Evolutionary conservation across 2,329 filamentous ascomycete species (phyloP).

Genomic region (Lachnellula hyalina): DNA sequence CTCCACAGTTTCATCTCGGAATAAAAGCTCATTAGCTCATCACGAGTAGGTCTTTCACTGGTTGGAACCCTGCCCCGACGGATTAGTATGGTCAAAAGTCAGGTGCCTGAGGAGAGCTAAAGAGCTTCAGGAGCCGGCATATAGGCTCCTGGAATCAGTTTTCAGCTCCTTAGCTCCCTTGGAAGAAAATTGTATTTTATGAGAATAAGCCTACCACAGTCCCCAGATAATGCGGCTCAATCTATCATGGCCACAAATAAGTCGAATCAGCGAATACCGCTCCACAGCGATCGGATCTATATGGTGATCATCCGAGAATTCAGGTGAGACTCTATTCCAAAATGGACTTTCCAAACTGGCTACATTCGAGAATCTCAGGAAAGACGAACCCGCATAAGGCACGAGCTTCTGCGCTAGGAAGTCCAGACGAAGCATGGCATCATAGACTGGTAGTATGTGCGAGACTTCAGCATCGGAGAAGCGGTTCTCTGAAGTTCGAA

Average conservation of each 20-base stretch:
- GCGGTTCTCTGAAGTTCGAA: conserved; percentile 8
- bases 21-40: conserved; percentile 14
- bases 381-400: conserved; percentile 16
- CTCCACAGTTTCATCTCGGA: conserved; percentile 16
- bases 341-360: conserved; percentile 13
- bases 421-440: conserved; percentile 16
- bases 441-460: conserved; percentile 12
- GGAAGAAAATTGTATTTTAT: too few relatives aligned
- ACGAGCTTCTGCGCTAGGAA: conserved; percentile 18
- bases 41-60: conserved; percentile 13
- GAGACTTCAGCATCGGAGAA: conserved; percentile 6
- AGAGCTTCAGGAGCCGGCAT: too few relatives aligned
- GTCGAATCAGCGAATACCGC: conserved; percentile 12
- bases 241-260: conserved; percentile 17
- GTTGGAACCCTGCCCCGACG: not conserved
- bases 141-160: too few relatives aligned
- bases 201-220: conserved; percentile 7
- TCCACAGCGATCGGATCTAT: conserved; percentile 11
- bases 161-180: too few relatives aligned
- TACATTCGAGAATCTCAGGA: conserved; percentile 4
- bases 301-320: conserved; percentile 1
- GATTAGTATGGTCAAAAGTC: too few relatives aligned
- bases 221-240: conserved; percentile 16
- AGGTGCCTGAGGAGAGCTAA: too few relatives aligned
- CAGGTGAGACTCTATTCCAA: conserved; percentile 10